These are phyloP conservation scores for Lagenaria siceraria DNA, from an alignment of 306 rosid species.

Conservation along the genomic window DNA sequence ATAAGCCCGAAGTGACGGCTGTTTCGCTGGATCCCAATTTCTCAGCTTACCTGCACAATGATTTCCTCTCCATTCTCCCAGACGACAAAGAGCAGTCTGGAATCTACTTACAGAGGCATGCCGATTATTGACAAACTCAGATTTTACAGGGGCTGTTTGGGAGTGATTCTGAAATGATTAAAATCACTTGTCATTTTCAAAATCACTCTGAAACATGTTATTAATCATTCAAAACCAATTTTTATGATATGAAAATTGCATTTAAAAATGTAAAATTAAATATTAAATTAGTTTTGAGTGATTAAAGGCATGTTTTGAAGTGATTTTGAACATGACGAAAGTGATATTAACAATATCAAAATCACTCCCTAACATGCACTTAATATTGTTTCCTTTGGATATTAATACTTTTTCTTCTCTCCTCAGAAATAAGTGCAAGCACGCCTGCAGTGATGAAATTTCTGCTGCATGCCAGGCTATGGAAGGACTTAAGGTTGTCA, in stretches of 20 bases:
- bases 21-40: slow-evolving; percentile 87
- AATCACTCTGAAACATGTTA: too few species aligned
- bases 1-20: slow-evolving; percentile 82
- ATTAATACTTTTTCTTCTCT: not conserved
- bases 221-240: too few species aligned
- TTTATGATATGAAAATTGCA: too few species aligned
- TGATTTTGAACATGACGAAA: too few species aligned
- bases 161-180: too few species aligned
- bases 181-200: too few species aligned
- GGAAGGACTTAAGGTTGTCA: slow-evolving; percentile 61
- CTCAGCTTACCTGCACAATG: slow-evolving; percentile 72
- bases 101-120: slow-evolving; percentile 54
- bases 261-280: too few species aligned
- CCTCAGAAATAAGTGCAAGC: slow-evolving; percentile 57
- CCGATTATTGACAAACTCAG: not conserved
- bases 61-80: slow-evolving; percentile 52
- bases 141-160: not conserved
- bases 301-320: too few species aligned
- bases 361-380: too few species aligned
- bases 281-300: too few species aligned
- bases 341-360: too few species aligned
- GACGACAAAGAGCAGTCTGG: slow-evolving; percentile 59
- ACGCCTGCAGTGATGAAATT: slow-evolving; percentile 45
- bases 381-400: not conserved
- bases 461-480: slow-evolving; percentile 47